phyloP scores from a whole-genome alignment of 2,329 filamentous ascomycete species.

The Ophiosphaerella korrae region DNA sequence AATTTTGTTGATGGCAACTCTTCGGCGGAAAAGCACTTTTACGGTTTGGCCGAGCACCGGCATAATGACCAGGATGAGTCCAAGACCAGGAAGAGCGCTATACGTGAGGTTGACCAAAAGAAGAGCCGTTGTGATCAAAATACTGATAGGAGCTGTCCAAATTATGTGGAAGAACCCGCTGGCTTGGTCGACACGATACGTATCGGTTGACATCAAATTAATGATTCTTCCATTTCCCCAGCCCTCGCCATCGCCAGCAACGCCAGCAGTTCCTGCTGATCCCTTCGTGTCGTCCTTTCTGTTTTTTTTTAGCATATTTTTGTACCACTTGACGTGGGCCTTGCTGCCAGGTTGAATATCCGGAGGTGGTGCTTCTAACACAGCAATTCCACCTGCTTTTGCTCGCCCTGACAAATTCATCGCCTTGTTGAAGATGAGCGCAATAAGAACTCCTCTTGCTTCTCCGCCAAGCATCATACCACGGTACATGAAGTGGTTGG shows the following conservation, averaged over 20 bases:
- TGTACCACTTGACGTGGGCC: slow-evolving; percentile 59
- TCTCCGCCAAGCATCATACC: slow-evolving; percentile 93
- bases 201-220: slow-evolving; percentile 94
- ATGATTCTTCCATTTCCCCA: slow-evolving; percentile 94
- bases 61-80: slow-evolving; percentile 76
- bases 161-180: slow-evolving; percentile 87
- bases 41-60: slow-evolving; percentile 80
- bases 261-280: slow-evolving; percentile 53
- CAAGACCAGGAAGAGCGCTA: slow-evolving; percentile 87
- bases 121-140: slow-evolving; percentile 77
- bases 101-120: slow-evolving; percentile 88
- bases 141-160: slow-evolving; percentile 83
- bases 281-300: slow-evolving; percentile 39
- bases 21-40: slow-evolving; percentile 73
- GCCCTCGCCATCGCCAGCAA: slow-evolving; percentile 73
- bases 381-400: slow-evolving; percentile 74
- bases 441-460: slow-evolving; percentile 78
- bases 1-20: slow-evolving; percentile 85
- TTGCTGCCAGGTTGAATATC: slow-evolving; percentile 56
- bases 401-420: slow-evolving; percentile 88
- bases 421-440: slow-evolving; percentile 88
- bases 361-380: slow-evolving; percentile 45
- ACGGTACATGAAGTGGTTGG: slow-evolving; percentile 89
- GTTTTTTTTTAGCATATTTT: slow-evolving; percentile 51
- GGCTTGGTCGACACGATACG: slow-evolving; percentile 88